Evolutionary conservation across 2,329 filamentous ascomycete species (phyloP), one percentile per base, ranked within the genome.

Genomic region (Clarireedia homoeocarpa): DNA sequence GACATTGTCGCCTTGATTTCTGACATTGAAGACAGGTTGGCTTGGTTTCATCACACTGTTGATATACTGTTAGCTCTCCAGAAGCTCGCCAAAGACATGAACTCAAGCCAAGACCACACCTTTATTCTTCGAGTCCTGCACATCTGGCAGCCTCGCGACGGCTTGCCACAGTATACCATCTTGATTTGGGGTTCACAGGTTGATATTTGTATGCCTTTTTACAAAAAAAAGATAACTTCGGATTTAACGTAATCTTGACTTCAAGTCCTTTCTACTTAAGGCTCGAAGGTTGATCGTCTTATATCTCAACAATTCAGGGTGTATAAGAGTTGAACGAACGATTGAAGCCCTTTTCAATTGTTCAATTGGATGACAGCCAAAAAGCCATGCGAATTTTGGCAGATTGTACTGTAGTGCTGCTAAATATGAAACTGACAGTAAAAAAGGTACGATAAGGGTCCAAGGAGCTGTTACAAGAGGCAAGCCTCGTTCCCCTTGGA

Each of bases 121-220:
- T 89, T 89, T 67, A 89, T 89, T 63, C 85, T 78, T 61, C 86
- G 78, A 38, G 79, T 85, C 68, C 85, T 80, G 69, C 86, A 89
- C 80, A 85, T 88, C 72, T 87, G 85, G 65, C 86, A 89, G 64
- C 85, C 86, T 72, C 77, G 73, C 0, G 82, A 85, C 65, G 83
- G 81, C 71, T 83, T 84, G 44, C 83, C 83, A 59, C 80, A 83
- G 64, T 84, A 85, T 12, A 84, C 82, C 82, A 85, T 85, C 61
- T 58, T 72, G 69, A 57, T 45, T 59, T 57, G 44, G 26, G 24
- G 14, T 48, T 50, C 20, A 47, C 38, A 9, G 27, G 6, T 30
- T 42, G 45, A 17, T 40, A 20, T 30, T 24, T 17, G 27, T 30
- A 15, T 24, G 24, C 48, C 26, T 48, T 6, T 23, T 53, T 26